A percentile compares a stretch with the other conserved stretches of the same genome.
Evolutionary conservation across 1,284 basidiomycete species (phyloP).

Genomic region (Marasmius fiardii): DNA sequence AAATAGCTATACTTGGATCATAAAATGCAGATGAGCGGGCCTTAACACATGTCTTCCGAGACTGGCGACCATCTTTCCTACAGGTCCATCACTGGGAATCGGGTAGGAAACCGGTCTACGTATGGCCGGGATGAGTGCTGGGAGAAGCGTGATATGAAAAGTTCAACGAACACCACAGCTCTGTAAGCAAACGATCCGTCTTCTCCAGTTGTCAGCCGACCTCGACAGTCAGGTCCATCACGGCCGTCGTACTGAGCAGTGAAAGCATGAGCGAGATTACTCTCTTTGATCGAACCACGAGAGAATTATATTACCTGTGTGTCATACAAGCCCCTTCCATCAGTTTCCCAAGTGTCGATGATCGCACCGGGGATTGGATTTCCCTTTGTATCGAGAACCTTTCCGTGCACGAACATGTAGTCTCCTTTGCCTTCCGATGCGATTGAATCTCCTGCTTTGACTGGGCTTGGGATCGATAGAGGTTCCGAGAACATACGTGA

Average conservation of each 20-base stretch:
- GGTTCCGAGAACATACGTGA: neutral
- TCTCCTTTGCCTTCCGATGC: slow-evolving; percentile 82
- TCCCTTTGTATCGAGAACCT: slow-evolving; percentile 61
- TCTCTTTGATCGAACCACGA: neutral
- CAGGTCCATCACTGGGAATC: slow-evolving; percentile 80
- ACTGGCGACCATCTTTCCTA: slow-evolving; percentile 56
- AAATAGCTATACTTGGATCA: slow-evolving; percentile 52
- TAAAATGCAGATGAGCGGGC: slow-evolving; percentile 78
- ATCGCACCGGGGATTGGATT: slow-evolving; percentile 62
- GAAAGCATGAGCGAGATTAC: slow-evolving; percentile 32
- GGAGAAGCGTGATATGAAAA: neutral
- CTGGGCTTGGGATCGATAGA: slow-evolving; percentile 26
- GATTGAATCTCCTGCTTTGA: slow-evolving; percentile 58
- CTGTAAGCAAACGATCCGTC: slow-evolving; percentile 74
- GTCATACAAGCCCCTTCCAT: slow-evolving; percentile 60
- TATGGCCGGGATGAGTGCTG: neutral
- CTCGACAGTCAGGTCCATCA: slow-evolving; percentile 71
- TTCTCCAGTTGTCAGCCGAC: slow-evolving; percentile 56
- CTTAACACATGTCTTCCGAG: slow-evolving; percentile 67
- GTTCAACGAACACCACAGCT: slow-evolving; percentile 53
- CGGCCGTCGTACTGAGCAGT: slow-evolving; percentile 65
- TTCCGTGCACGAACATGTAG: slow-evolving; percentile 78
- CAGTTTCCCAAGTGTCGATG: slow-evolving; percentile 90
- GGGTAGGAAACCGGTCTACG: slow-evolving; percentile 73
- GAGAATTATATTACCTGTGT: slow-evolving; percentile 33